Evolutionary conservation across 805 yeast genomes (phyloP), one percentile per base, ranked within the genome.

Genomic region (Candida qinlingensis): DNA sequence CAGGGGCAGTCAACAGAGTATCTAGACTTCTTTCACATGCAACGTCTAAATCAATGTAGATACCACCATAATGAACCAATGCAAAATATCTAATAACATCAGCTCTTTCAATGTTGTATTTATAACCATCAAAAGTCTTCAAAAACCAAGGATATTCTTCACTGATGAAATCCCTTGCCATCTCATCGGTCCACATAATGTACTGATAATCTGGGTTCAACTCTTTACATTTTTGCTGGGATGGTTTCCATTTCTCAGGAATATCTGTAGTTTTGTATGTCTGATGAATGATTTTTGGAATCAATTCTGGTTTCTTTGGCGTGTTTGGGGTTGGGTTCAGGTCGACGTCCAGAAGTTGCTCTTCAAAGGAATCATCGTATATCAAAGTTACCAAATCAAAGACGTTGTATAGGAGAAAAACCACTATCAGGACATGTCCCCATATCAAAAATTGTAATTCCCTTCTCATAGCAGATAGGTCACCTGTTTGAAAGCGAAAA

Each of bases 251-350:
- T 42, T 76, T 72, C 44, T 81, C 90, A 3, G 97, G 97, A 12
- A 90, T 79, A 25, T 82, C 76, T 11, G 71, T 75, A 25, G 87
- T 85, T 63, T 87, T 90, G 67, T 91, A 91, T 11, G 97, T 91
- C 66, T 91, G 97, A 63, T 91, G 97, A 47, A 91, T 89, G 63
- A 90, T 89, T 60, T 85, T 87, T 37, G 97, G 97, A 41, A 90
- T 88, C 37, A 85, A 63, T 50, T 75, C 75, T 8, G 81, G 80
- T 49, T 70, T 69, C 19, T 66, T 68, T 25, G 69, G 61, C 6
- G 67, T 61, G n/a, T 72, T 72, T 33, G 57, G 53, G 6, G 72
- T 67, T 2, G 83, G 83, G 55, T 82, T 79, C 42, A 87, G 61
- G 51, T 88, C 95, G 11, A 71, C 69, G 44, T 80, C 80, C 12